A percentile compares a stretch with the other conserved stretches of the same genome.
Evolutionary conservation across 2,329 filamentous ascomycete genomes (phyloP).

Genomic region (Apiospora rasikravindrae): DNA sequence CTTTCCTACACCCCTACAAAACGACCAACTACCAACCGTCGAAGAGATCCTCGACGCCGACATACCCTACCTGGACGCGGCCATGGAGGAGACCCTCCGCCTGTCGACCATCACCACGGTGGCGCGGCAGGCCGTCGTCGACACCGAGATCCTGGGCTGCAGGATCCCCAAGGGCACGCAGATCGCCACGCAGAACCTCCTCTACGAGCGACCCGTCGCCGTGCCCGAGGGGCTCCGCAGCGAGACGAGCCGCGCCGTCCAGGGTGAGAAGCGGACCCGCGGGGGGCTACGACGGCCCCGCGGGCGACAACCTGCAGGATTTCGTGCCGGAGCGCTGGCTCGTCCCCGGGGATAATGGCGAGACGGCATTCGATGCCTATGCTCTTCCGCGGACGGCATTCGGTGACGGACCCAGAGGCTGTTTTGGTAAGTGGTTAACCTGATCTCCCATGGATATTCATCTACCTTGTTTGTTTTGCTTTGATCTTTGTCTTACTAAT

Average conservation of each 20-base stretch:
- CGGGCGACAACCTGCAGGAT: slow-evolving; percentile 21
- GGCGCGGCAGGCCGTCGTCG: not conserved
- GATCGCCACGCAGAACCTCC: not conserved
- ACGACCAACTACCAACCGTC: not conserved
- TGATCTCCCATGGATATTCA: no score
- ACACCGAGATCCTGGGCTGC: not conserved
- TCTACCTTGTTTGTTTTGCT: not conserved
- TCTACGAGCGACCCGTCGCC: not conserved
- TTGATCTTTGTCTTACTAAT: not conserved
- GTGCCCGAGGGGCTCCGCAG: not conserved
- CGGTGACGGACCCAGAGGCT: slow-evolving; percentile 27
- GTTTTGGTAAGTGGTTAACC: slow-evolving; percentile 27
- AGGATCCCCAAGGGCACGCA: not conserved
- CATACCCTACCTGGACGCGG: slow-evolving; percentile 8
- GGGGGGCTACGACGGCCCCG: slow-evolving; percentile 7
- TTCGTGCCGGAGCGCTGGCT: slow-evolving; percentile 28
- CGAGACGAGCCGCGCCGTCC: not conserved
- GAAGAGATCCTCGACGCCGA: not conserved
- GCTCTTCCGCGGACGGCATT: slow-evolving; percentile 26
- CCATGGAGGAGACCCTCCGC: not conserved
- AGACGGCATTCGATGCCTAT: slow-evolving; percentile 24
- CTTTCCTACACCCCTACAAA: not conserved
- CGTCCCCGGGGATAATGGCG: slow-evolving; percentile 20
- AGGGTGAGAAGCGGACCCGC: slow-evolving; percentile 13
- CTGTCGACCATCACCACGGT: not conserved